Evolutionary conservation across 345 rosid species (phyloP).

Genomic region (Litchi chinensis): DNA sequence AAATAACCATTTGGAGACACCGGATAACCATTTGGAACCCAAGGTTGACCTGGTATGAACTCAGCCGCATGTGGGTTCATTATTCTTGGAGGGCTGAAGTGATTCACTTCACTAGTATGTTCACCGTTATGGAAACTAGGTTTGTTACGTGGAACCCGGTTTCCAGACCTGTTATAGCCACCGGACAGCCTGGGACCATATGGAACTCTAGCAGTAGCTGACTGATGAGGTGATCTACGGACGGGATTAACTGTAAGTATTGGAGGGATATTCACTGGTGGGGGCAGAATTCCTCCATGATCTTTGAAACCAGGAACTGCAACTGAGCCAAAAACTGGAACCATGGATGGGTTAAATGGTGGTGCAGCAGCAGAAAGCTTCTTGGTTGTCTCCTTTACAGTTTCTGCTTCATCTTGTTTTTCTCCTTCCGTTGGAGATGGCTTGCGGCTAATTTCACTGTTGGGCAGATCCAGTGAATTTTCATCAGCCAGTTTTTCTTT

Average conservation of each 20-base stretch:
- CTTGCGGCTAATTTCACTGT: conserved; percentile 36
- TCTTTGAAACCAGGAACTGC: conserved; percentile 76
- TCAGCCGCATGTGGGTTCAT: conserved; percentile 99
- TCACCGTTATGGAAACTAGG: conserved; percentile 59
- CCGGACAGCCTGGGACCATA: conserved; percentile 97
- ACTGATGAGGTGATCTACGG: conserved; percentile 88
- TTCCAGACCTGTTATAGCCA: conserved; percentile 79
- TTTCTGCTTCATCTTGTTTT: conserved; percentile 65
- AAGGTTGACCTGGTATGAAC: conserved; percentile 86
- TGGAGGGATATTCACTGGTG: conserved; percentile 82
- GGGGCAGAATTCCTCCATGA: conserved; percentile 89
- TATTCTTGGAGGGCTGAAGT: conserved; percentile 64
- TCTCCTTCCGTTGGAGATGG: conserved; percentile 49
- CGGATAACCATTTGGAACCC: conserved; percentile 81
- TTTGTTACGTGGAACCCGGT: conserved; percentile 65
- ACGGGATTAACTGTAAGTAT: conserved; percentile 72
- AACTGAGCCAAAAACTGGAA: conserved; percentile 80
- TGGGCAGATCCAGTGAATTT: conserved; percentile 36
- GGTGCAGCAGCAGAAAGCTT: conserved; percentile 98
- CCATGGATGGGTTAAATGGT: conserved; percentile 80
- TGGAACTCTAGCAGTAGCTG: conserved; percentile 94
- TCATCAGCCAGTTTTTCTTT: conserved; percentile 37
- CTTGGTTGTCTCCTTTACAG: conserved; percentile 72
- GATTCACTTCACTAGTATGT: conserved; percentile 56
- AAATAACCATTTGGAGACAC: conserved; percentile 66